Evolutionary conservation across 495 filamentous ascomycete species (phyloP).

Genomic region (Hypoxylon trugodes): DNA sequence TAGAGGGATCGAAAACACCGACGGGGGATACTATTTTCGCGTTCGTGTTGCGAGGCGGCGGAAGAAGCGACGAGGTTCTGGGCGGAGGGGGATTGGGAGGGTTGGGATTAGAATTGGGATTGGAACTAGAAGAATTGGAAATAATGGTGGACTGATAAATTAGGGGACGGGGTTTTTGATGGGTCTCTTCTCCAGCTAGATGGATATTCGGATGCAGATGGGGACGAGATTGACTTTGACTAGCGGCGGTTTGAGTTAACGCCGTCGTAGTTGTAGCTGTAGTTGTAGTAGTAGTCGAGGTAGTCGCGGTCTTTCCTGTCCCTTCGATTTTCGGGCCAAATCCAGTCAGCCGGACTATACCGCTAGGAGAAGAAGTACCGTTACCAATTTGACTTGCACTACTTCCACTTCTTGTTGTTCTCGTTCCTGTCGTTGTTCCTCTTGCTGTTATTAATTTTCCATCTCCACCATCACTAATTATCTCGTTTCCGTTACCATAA

Average conservation of each 20-base stretch:
- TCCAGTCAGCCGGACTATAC: slow-evolving; percentile 26
- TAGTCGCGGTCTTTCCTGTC: not conserved
- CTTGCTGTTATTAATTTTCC: not conserved
- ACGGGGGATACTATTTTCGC: slow-evolving; percentile 37
- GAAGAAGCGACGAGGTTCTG: slow-evolving; percentile 49
- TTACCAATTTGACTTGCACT: slow-evolving; percentile 4
- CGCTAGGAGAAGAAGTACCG: not conserved
- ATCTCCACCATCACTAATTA: slow-evolving; percentile 6
- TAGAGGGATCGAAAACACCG: slow-evolving; percentile 16
- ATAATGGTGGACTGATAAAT: slow-evolving; percentile 1
- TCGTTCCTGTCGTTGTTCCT: slow-evolving; percentile 5
- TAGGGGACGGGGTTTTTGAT: slow-evolving; percentile 23
- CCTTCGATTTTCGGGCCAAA: slow-evolving; percentile 34
- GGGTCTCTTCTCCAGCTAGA: slow-evolving; percentile 13
- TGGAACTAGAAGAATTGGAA: not conserved
- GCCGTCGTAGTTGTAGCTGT: slow-evolving; percentile 17
- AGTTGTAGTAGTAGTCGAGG: not conserved
- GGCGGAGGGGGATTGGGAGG: slow-evolving; percentile 33
- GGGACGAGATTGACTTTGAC: slow-evolving; percentile 31
- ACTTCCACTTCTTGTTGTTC: not conserved
- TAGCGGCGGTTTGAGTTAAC: slow-evolving; percentile 35
- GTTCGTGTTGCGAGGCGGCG: slow-evolving; percentile 43
- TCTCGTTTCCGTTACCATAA: too few species aligned
- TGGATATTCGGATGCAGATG: slow-evolving; percentile 21
- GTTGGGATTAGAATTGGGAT: not conserved